These are phyloP conservation scores for Mortierella sp. DNA, from an alignment of 371 early-diverging fungal genomes.

Conservation along the genomic window DNA sequence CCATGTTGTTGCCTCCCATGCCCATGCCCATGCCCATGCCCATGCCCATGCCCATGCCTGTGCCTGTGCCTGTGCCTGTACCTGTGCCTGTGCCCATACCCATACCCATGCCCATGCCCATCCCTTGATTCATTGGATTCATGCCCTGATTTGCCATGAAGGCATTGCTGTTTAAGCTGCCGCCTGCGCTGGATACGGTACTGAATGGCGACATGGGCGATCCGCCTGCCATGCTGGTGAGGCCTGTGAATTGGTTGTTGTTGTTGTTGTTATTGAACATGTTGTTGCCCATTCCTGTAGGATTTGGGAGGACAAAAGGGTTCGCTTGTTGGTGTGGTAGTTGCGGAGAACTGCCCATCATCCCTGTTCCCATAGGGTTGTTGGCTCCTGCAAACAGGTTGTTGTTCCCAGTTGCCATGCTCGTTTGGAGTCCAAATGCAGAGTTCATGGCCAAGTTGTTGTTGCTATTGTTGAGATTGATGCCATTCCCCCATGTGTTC, in stretches of 20 bases:
- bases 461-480: conserved; percentile 15
- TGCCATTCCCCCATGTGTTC: conserved; percentile 35
- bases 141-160: conserved; percentile 7
- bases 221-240: conserved; percentile 4
- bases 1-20: conserved; percentile 20
- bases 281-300: conserved; percentile 12
- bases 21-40: conserved; percentile 1
- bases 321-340: conserved; percentile 13
- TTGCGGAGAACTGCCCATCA: conserved; percentile 3
- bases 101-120: no score
- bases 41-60: neutral
- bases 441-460: conserved; percentile 20
- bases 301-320: conserved; percentile 17
- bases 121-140: neutral
- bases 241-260: conserved; percentile 8
- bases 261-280: conserved; percentile 12
- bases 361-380: conserved; percentile 4
- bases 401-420: conserved; percentile 31
- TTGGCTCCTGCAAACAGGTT: conserved; percentile 30
- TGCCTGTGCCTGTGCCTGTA: conserved; percentile 1
- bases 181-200: conserved; percentile 8
- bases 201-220: conserved; percentile 23
- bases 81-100: neutral
- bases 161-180: conserved; percentile 14
- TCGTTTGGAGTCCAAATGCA: conserved; percentile 35